Evolutionary conservation across 176 grass and related monocot genomes (phyloP), one percentile per base, ranked within the genome.

Genomic region (Guadua angustifolia): DNA sequence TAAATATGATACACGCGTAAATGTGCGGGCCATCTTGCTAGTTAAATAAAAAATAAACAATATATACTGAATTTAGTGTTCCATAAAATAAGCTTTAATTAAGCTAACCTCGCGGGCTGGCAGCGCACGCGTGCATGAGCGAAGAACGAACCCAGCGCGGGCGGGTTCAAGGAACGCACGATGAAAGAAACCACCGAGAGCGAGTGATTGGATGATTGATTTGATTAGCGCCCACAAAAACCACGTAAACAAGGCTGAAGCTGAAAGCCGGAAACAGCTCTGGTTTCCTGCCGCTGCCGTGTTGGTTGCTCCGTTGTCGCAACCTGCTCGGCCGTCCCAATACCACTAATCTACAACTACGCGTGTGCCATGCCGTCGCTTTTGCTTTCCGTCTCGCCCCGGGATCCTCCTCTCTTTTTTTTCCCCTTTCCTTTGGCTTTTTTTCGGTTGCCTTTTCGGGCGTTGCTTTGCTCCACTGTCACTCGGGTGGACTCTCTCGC

Each of bases 401-500:
- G 42, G 82, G 51, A 73, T 84, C 65, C 35, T 53, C 35, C 43
- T 25, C 22, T 44, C 6, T 14, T 21, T 55, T 9, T 15, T 40
- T 21, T 42, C 21, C 17, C 33, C 6, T 14, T 29, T 55, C 14
- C 21, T 50, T 21, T 6, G 9, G 32, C n/a, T 15, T 56, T 63
- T 17, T 33, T 50, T 60, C 52, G 79, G 42, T 55, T 38, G 62
- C 71, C 71, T 86, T 84, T 85, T 26, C 36, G 65, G 78, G 35
- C 45, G 58, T 68, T 45, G 72, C 83, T 64, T 68, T 53, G 78
- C 83, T 56, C 72, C 56, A 72, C 88, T 86, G 88, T 86, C 88
- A 22, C 79, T 13, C 25, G 14, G 83, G 71, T 82, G 83, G 83
- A 75, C 58, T 46, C 75, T 0, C 10, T 45, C 83, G 55, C 83